A percentile compares a stretch with the other conserved stretches of the same genome.
Conservation (phyloP, 2,329 filamentous ascomycete species). For the Karstenula rhodostoma region DNA sequence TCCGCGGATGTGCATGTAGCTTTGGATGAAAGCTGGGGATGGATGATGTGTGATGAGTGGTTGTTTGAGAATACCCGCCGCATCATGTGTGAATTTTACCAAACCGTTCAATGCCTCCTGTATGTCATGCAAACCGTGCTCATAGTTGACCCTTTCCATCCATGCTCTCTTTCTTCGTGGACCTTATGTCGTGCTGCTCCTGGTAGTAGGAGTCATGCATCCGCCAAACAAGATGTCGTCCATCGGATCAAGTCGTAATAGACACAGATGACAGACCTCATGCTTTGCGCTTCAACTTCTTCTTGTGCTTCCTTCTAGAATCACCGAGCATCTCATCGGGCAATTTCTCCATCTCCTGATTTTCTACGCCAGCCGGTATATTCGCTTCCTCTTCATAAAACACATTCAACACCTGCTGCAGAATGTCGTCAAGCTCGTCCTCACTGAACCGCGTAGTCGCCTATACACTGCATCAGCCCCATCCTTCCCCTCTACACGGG, state of each 20-base stretch:
- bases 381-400: slow-evolving; percentile 42
- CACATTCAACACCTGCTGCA: slow-evolving; percentile 34
- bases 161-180: background rate
- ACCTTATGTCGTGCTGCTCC: background rate
- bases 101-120: slow-evolving; percentile 1
- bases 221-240: too few species aligned
- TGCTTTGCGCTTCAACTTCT: slow-evolving; percentile 22
- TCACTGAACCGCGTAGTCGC: slow-evolving; percentile 41
- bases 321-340: slow-evolving; percentile 40
- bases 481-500: background rate
- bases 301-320: slow-evolving; percentile 33
- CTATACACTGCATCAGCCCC: slow-evolving; percentile 19
- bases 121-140: background rate
- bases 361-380: slow-evolving; percentile 40
- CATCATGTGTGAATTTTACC: slow-evolving; percentile 7
- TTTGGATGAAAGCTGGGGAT: slow-evolving; percentile 1
- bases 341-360: slow-evolving; percentile 37
- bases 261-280: background rate
- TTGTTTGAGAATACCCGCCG: slow-evolving; percentile 10
- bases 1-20: slow-evolving; percentile 8
- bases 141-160: background rate
- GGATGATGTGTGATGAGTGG: slow-evolving; percentile 7
- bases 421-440: slow-evolving; percentile 38
- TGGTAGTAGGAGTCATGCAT: background rate
- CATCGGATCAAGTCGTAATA: background rate